Base-by-base conservation (phyloP, 176 grass and related monocot species). In the Oryza coarctata region DNA sequence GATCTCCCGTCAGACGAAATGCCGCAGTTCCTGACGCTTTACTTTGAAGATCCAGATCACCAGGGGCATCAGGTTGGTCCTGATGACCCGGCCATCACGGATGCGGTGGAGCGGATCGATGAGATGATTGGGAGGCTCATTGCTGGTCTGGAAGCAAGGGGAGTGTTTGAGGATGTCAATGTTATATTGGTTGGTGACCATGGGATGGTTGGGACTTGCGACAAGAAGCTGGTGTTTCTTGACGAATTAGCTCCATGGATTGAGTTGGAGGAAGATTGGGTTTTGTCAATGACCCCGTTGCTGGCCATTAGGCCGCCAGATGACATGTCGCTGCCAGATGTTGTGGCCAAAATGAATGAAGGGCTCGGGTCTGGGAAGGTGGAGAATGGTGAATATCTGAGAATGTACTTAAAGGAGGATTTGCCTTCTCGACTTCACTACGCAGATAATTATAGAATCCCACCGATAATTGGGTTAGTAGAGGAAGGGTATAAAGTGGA, bases 11-110 rank as follows among this genome's bases (percentile, higher is more conserved):
- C 4, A 33, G 62, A 85, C n/a, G 83, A 95, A 38, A 90, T 95
- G 55, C 96, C 96, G 0, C 88, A 88, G 79, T 77, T 99, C 47
- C 43, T 95, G 22, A 93, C 96, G 5, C 93, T 99, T 1, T 99
- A 99, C 80, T 99, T 95, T 7, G 96, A 95, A 80, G 96, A 99
- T 65, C 96, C 96, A 23, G 91, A 99, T 88, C 83, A 95, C 68
- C 89, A 95, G 86, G 96, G 96, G 32, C 96, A 99, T 85, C 80
- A 91, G 82, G 91, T 95, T 9, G 93, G 96, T 18, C 89, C 96
- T 9, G 96, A 99, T 20, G 93, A 99, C 52, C 93, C 96, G 0
- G 77, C 84, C 50, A 28, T 99, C 84, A 93, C 89, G 0, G 90
- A 79, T 22, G 93, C 91, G 0, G 96, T 99, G 9, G 63, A 65